Percentiles rank a stretch among this genome's conserved stretches.
phyloP scores from a whole-genome alignment of 2,329 filamentous ascomycete species.

The Fusarium scirpi region DNA sequence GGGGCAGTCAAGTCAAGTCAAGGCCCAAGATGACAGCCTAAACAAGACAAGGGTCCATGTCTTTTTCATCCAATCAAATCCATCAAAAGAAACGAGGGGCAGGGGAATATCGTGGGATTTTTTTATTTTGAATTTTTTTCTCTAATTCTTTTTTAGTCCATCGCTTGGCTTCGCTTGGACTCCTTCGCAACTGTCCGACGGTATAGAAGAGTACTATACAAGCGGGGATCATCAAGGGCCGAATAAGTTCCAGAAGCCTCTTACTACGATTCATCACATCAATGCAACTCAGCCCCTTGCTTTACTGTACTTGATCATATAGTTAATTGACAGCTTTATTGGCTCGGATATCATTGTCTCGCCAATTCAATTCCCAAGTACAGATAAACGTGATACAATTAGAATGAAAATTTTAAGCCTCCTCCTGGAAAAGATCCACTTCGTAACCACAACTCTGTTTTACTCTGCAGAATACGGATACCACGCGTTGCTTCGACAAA shows the following conservation, averaged over 20 bases:
- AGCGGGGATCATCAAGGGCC: constrained; percentile 26
- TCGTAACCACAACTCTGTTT: constrained; percentile 5
- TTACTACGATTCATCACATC: not conserved
- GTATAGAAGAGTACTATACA: constrained; percentile 19
- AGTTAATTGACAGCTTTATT: constrained; percentile 8
- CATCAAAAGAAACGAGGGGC: constrained; percentile 18
- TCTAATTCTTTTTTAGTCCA: constrained; percentile 16
- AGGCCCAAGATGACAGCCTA: constrained; percentile 8
- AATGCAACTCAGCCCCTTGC: constrained; percentile 19
- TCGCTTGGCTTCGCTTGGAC: constrained; percentile 14
- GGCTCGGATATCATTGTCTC: constrained; percentile 18
- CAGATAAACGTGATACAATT: not conserved
- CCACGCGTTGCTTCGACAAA: constrained; percentile 26
- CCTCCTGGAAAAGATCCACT: constrained; percentile 23
- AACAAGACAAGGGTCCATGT: constrained; percentile 19
- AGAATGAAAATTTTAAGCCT: constrained; percentile 32
- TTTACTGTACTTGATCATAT: constrained; percentile 18
- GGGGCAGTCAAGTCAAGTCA: not conserved
- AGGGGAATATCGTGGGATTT: constrained; percentile 32
- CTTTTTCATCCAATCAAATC: not conserved
- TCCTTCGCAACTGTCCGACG: constrained; percentile 17
- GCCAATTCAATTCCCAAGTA: constrained; percentile 6
- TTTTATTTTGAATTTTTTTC: not conserved
- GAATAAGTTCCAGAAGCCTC: constrained; percentile 40
- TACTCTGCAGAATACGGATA: not conserved